These are phyloP conservation scores for Ettlia oleoabundans DNA, from an alignment of 139 green algal species.

Conservation along the genomic window DNA sequence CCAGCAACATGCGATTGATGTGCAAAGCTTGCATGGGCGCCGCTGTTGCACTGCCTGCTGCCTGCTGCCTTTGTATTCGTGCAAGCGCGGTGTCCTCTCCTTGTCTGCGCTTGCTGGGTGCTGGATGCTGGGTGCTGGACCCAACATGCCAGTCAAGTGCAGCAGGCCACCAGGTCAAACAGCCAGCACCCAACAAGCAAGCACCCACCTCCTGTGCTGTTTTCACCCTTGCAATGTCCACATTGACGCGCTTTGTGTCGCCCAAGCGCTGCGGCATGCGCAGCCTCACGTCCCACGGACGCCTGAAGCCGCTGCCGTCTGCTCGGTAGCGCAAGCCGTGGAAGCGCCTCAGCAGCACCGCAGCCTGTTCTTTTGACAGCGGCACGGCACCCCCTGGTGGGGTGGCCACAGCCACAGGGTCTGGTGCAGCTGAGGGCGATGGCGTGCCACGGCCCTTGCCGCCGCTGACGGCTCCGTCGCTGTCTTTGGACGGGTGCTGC, in stretches of 20 bases:
- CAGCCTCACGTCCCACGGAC: constrained; percentile 7
- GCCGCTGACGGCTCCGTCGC: too few relatives aligned
- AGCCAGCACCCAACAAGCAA: not conserved
- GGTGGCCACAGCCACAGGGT: not conserved
- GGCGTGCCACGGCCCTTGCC: too few relatives aligned
- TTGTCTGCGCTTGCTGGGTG: too few relatives aligned
- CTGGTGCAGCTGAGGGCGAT: too few relatives aligned
- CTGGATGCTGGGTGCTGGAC: too few relatives aligned
- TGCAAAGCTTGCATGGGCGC: too few relatives aligned
- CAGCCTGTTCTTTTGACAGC: not conserved
- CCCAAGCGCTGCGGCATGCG: not conserved
- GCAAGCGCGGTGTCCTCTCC: too few relatives aligned
- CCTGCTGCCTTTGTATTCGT: too few relatives aligned
- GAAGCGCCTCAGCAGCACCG: not conserved
- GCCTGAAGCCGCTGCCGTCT: constrained; percentile 3
- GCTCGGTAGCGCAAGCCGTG: not conserved
- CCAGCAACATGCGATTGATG: too few relatives aligned
- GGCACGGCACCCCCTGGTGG: not conserved
- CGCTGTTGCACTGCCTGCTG: too few relatives aligned
- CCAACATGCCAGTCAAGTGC: not conserved
- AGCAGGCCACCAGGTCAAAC: too few relatives aligned
- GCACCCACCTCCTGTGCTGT: not conserved
- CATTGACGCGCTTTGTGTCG: not conserved
- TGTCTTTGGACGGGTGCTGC: too few relatives aligned
- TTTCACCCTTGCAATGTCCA: not conserved